Conservation (phyloP, 495 filamentous ascomycete genomes). For the Penicillium alfredii region DNA sequence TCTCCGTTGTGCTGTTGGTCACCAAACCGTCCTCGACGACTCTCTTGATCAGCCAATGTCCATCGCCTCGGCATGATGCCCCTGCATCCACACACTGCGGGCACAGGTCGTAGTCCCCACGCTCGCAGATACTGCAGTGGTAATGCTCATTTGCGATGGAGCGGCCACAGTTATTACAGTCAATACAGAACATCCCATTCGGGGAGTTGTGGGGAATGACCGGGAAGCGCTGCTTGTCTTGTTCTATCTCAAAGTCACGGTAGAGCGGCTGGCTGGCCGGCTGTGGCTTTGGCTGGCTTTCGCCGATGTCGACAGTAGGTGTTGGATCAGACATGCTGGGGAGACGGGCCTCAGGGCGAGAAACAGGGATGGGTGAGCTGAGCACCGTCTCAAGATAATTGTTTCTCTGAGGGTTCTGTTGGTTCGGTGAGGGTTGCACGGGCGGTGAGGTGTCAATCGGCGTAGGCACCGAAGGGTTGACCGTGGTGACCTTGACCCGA, state of each 20-base stretch:
- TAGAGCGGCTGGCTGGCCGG: constrained; percentile 18
- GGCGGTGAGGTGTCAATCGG: constrained; percentile 10
- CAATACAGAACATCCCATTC: constrained; percentile 56
- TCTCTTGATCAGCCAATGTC: constrained; percentile 94
- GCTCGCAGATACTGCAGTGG: constrained; percentile 89
- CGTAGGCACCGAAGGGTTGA: constrained; percentile 9
- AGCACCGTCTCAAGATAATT: constrained; percentile 43
- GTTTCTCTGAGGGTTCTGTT: constrained; percentile 21
- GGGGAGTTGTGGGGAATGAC: constrained; percentile 29
- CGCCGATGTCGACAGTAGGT: neutral
- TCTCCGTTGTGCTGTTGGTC: constrained; percentile 78
- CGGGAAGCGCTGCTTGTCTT: constrained; percentile 24
- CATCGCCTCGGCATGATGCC: constrained; percentile 64
- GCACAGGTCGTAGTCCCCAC: constrained; percentile 94
- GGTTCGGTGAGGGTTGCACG: constrained; percentile 3
- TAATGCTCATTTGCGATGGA: constrained; percentile 78
- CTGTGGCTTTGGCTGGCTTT: neutral
- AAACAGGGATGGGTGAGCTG: constrained; percentile 27
- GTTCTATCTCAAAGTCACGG: constrained; percentile 28
- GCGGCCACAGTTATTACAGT: constrained; percentile 83
- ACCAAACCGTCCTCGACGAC: constrained; percentile 71
- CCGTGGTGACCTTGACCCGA: constrained; percentile 66
- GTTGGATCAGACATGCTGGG: constrained; percentile 4
- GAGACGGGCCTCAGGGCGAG: constrained; percentile 9
- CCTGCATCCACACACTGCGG: constrained; percentile 68